phyloP scores from a whole-genome alignment of 2,329 filamentous ascomycete species.

The Calonectria montana region DNA sequence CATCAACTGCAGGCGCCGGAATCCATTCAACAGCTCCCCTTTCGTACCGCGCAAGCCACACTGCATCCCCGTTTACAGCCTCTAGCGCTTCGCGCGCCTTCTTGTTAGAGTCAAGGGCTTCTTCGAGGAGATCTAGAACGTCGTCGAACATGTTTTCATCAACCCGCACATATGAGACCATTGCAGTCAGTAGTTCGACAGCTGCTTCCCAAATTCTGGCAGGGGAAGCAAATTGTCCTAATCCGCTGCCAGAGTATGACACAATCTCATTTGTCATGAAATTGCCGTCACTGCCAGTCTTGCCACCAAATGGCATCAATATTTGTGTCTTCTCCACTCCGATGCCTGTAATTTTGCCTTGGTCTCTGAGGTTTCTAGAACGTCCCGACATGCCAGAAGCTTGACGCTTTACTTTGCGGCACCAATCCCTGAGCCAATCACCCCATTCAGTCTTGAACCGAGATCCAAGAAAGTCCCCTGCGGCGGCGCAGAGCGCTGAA shows the following conservation, averaged over 20 bases:
- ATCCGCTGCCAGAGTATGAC: constrained; percentile 50
- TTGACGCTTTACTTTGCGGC: constrained; percentile 55
- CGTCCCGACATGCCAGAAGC: constrained; percentile 41
- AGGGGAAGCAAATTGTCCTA: constrained; percentile 71
- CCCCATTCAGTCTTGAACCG: constrained; percentile 81
- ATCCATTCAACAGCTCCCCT: constrained; percentile 52
- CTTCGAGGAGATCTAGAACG: constrained; percentile 71
- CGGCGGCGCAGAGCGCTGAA: constrained; percentile 73
- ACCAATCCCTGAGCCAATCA: constrained; percentile 64
- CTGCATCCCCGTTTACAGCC: constrained; percentile 76
- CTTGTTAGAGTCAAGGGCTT: constrained; percentile 56
- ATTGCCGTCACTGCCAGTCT: constrained; percentile 33
- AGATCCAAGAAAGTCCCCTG: constrained; percentile 83
- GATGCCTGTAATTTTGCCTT: constrained; percentile 27
- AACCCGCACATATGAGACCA: constrained; percentile 73
- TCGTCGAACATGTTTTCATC: constrained; percentile 79
- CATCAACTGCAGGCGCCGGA: constrained; percentile 56
- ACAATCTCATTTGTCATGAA: constrained; percentile 15
- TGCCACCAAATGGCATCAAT: constrained; percentile 48
- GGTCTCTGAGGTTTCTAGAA: constrained; percentile 31
- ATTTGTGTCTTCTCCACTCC: constrained; percentile 40
- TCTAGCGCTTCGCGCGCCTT: constrained; percentile 70
- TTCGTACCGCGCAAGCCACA: constrained; percentile 75
- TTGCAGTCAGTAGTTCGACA: constrained; percentile 66
- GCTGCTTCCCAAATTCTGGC: constrained; percentile 74